A percentile compares a stretch with the other conserved stretches of the same genome.
These are phyloP conservation scores for Fusarium proliferatum DNA, from an alignment of 2,329 filamentous ascomycete genomes.

Conservation along the genomic window DNA sequence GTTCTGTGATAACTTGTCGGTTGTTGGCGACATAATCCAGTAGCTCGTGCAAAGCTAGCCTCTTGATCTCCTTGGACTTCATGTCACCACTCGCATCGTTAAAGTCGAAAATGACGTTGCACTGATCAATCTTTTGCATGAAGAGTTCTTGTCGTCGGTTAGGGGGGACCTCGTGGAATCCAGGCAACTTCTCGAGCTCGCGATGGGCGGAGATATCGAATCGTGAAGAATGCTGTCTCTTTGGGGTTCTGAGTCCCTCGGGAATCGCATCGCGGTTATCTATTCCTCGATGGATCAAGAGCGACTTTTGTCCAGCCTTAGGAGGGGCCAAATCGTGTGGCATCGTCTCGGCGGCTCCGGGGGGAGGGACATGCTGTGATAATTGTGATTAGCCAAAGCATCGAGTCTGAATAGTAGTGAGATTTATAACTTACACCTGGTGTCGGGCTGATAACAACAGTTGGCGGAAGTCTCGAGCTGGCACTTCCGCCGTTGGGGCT, in stretches of 20 bases:
- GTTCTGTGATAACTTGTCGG: slow-evolving; percentile 96
- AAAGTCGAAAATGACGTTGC: slow-evolving; percentile 99
- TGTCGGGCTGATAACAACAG: slow-evolving; percentile 94
- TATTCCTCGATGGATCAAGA: slow-evolving; percentile 83
- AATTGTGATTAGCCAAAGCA: slow-evolving; percentile 19
- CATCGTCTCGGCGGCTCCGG: slow-evolving; percentile 96
- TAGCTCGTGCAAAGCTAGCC: slow-evolving; percentile 92
- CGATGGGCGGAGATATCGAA: slow-evolving; percentile 98
- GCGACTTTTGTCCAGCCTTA: slow-evolving; percentile 88
- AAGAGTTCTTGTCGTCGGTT: slow-evolving; percentile 96
- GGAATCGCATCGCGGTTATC: slow-evolving; percentile 93
- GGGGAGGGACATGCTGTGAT: slow-evolving; percentile 82
- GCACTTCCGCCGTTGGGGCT: slow-evolving; percentile 52
- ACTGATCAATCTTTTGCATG: slow-evolving; percentile 99
- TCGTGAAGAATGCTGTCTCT: slow-evolving; percentile 95
- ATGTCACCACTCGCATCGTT: slow-evolving; percentile 98
- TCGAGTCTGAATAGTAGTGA: slow-evolving; percentile 3
- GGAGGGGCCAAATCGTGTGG: slow-evolving; percentile 95
- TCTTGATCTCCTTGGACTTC: slow-evolving; percentile 99
- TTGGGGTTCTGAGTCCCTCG: slow-evolving; percentile 93
- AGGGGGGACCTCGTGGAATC: slow-evolving; percentile 96
- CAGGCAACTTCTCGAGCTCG: slow-evolving; percentile 95
- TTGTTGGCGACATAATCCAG: slow-evolving; percentile 99
- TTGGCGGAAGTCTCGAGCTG: slow-evolving; percentile 72
- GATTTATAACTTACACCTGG: slow-evolving; percentile 75